Evolutionary conservation across 2,329 filamentous ascomycete genomes (phyloP), one percentile per base, ranked within the genome.

Genomic region (Dendryphion nanum): DNA sequence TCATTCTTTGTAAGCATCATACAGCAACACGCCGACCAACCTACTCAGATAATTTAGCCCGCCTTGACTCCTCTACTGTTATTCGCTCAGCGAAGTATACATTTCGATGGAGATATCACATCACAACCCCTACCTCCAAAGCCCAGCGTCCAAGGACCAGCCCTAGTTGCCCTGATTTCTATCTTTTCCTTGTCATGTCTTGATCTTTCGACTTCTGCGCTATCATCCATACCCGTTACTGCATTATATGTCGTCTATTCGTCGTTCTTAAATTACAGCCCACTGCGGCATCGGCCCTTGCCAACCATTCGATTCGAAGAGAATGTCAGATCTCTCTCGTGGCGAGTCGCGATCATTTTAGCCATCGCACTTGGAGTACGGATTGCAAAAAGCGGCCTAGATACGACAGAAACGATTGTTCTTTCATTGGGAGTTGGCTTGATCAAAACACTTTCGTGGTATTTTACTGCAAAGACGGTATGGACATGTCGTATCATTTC

Each of bases 211-310:
- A n/a, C 8, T 8, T 26, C 8, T 26, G 8, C n/a, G 23, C 23
- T n/a, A 26, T 26, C 23, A n/a, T 8, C 23, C n/a, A n/a, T 26
- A 8, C 8, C 23, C 23, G 23, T n/a, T 26, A n/a, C n/a, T 8
- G 23, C 23, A 8, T 26, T n/a, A 26, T 26, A 8, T 8, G 23
- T 26, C 23, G n/a, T 26, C n/a, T 26, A 26, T 26, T 26, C n/a
- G n/a, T 26, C 23, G 8, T n/a, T 26, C 23, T 26, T 26, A n/a
- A 26, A 26, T 42, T n/a, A n/a, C n/a, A n/a, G n/a, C n/a, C n/a
- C n/a, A n/a, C n/a, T n/a, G n/a, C n/a, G n/a, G n/a, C n/a, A n/a
- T n/a, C n/a, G n/a, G n/a, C n/a, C n/a, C n/a, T n/a, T n/a, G n/a
- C n/a, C n/a, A n/a, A n/a, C n/a, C n/a, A n/a, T n/a, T n/a, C n/a